Percentiles rank a stretch among this genome's conserved stretches.
Conservation (phyloP, 2,329 filamentous ascomycete species). For the Aspergillus sp. region DNA sequence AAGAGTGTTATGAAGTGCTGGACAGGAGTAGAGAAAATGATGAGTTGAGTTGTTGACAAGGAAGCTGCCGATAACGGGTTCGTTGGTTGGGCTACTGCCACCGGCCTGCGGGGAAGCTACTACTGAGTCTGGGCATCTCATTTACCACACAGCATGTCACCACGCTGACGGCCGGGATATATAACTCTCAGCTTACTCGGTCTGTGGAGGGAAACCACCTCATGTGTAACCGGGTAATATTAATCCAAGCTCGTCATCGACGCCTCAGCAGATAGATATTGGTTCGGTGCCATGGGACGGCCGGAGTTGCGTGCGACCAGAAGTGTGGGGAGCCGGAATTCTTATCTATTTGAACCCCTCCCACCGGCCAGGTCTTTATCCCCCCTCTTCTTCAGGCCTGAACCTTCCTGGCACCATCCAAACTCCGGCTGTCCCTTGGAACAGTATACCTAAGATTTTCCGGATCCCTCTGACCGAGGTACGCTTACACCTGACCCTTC, state of each 20-base stretch:
- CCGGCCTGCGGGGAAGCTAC: background rate
- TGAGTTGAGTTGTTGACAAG: background rate
- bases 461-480: background rate
- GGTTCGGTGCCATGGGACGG: background rate
- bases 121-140: background rate
- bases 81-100: background rate
- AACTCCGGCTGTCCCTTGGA: background rate
- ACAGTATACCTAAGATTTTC: background rate
- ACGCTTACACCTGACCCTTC: background rate
- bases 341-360: background rate
- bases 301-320: background rate
- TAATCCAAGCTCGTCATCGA: background rate
- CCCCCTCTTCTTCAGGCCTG: background rate
- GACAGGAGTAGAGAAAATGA: no score
- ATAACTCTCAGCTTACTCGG: background rate
- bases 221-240: background rate
- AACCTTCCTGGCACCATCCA: background rate
- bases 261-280: background rate
- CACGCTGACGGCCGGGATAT: background rate
- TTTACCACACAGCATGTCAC: background rate
- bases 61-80: slow-evolving; percentile 1
- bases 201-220: background rate
- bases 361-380: background rate
- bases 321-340: background rate
- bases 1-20: background rate